A percentile compares a stretch with the other conserved stretches of the same genome.
Evolutionary conservation across 176 grass and related monocot species (phyloP).

Genomic region (Oryza brachyantha): DNA sequence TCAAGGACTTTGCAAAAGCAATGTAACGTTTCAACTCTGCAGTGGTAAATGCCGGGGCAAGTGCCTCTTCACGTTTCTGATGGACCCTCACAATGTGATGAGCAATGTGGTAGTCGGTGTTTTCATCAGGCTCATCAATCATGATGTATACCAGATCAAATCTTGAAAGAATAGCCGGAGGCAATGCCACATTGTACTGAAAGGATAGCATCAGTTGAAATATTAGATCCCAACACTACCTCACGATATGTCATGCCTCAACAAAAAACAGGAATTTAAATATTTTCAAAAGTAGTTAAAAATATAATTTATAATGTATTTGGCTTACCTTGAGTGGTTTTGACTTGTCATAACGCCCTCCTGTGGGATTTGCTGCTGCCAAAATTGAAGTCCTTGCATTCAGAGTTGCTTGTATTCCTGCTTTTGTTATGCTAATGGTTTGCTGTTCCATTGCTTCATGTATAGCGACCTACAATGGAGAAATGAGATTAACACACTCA

Average conservation of each 20-base stretch:
- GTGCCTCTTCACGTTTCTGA: constrained; percentile 92
- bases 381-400: constrained; percentile 98
- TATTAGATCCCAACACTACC: constrained; percentile 30
- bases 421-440: constrained; percentile 99
- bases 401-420: constrained; percentile 94
- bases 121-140: constrained; percentile 99
- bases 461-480: constrained; percentile 82
- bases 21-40: constrained; percentile 92
- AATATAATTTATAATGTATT: neutral
- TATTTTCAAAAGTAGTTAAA: neutral
- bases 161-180: constrained; percentile 96
- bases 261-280: neutral
- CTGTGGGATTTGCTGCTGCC: constrained; percentile 93
- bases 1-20: constrained; percentile 76
- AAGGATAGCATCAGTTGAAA: constrained; percentile 21
- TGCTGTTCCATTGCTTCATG: constrained; percentile 99
- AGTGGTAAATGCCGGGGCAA: constrained; percentile 84
- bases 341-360: constrained; percentile 89
- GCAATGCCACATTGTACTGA: constrained; percentile 96
- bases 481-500: constrained; percentile 6
- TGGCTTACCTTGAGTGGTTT: constrained; percentile 86
- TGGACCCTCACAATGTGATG: constrained; percentile 98
- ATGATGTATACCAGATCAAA: constrained; percentile 99
- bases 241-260: neutral
- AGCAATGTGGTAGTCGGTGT: constrained; percentile 95